phyloP scores from a whole-genome alignment of 768 basidiomycete species.

The Fomitopsis serialis region DNA sequence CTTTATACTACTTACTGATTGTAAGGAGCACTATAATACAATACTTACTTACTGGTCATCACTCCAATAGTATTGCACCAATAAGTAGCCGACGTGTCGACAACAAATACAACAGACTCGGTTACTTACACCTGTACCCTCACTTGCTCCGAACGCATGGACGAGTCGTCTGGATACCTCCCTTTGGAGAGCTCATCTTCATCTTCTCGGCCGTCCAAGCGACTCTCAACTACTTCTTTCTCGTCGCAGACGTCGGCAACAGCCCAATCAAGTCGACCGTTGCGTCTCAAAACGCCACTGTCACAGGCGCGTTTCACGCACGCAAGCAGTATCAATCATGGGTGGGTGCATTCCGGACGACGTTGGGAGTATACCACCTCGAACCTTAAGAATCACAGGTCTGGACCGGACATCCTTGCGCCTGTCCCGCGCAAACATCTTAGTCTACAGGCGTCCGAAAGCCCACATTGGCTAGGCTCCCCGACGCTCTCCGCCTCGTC shows the following conservation, averaged over 20 bases:
- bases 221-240: slow-evolving; percentile 8
- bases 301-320: slow-evolving; percentile 12
- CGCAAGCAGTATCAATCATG: slow-evolving; percentile 14
- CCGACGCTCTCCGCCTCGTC: slow-evolving; percentile 42
- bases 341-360: slow-evolving; percentile 9
- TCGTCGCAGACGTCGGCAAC: slow-evolving; percentile 11
- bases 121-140: slow-evolving; percentile 1
- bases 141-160: slow-evolving; percentile 5
- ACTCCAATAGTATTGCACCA: too few relatives aligned
- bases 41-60: too few relatives aligned
- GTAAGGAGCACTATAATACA: too few relatives aligned
- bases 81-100: too few relatives aligned
- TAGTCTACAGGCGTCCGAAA: slow-evolving; percentile 48
- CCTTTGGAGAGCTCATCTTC: slow-evolving; percentile 3
- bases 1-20: too few relatives aligned
- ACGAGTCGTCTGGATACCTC: slow-evolving; percentile 9
- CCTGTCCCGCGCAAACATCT: slow-evolving; percentile 65
- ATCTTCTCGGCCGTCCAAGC: neutral
- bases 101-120: too few relatives aligned
- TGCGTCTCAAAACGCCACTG: slow-evolving; percentile 12
- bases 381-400: slow-evolving; percentile 13
- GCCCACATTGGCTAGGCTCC: slow-evolving; percentile 54
- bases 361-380: neutral
- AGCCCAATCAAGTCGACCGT: slow-evolving; percentile 6
- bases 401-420: slow-evolving; percentile 45